Conservation (phyloP, 2,329 filamentous ascomycete species). For the Arthrobotrys sinensis region DNA sequence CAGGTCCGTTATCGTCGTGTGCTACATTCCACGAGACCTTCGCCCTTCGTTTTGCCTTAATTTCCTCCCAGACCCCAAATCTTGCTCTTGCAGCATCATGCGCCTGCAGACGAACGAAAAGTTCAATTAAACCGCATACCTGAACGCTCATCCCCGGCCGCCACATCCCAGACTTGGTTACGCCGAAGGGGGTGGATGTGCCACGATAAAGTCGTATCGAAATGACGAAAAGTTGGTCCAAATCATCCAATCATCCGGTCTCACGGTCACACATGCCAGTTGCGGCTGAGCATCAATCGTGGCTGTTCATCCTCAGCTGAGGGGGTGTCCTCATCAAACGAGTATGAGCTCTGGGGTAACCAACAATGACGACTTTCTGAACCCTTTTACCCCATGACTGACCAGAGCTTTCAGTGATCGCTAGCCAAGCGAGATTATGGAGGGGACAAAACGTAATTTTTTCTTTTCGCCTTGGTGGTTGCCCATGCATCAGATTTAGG, state of each 20-base stretch:
- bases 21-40: conserved; percentile 24
- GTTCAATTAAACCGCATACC: neutral
- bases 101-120: conserved; percentile 22
- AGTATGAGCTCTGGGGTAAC: conserved; percentile 2
- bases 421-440: conserved; percentile 16
- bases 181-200: conserved; percentile 27
- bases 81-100: conserved; percentile 8
- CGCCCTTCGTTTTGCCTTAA: neutral
- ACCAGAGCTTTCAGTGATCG: conserved; percentile 2
- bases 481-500: conserved; percentile 1
- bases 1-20: conserved; percentile 23
- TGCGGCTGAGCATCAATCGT: conserved; percentile 52
- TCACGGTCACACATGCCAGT: conserved; percentile 46
- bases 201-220: conserved; percentile 20
- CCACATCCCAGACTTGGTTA: conserved; percentile 31
- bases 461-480: conserved; percentile 9
- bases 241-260: conserved; percentile 51
- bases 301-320: conserved; percentile 48
- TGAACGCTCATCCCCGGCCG: conserved; percentile 6
- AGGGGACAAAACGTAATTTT: neutral
- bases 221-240: conserved; percentile 39
- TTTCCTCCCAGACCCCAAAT: conserved; percentile 10
- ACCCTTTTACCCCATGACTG: conserved; percentile 11
- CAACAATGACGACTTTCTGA: conserved; percentile 13
- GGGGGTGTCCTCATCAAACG: neutral